These are phyloP conservation scores for Erysimum cheiri DNA, from an alignment of 441 rosid species.

Conservation along the genomic window DNA sequence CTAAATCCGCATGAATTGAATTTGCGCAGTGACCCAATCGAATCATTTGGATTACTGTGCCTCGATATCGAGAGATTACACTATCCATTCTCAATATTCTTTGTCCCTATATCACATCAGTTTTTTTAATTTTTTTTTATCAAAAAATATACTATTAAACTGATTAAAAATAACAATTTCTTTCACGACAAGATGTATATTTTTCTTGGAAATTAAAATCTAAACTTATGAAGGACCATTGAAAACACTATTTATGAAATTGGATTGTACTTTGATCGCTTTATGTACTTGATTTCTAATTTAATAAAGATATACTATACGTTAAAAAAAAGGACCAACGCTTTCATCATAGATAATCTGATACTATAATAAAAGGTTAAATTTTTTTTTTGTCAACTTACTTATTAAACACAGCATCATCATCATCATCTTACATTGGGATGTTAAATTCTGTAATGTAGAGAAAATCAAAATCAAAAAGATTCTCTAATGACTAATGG, in stretches of 20 bases:
- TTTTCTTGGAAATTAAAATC: too few relatives aligned
- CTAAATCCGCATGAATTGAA: conserved; percentile 43
- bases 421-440: conserved; percentile 16
- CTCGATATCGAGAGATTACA: conserved; percentile 33
- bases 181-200: not conserved
- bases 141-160: too few relatives aligned
- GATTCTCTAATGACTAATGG: conserved; percentile 16
- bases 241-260: too few relatives aligned
- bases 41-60: conserved; percentile 36
- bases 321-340: too few relatives aligned
- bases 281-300: too few relatives aligned
- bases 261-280: too few relatives aligned
- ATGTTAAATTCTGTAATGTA: conserved; percentile 21
- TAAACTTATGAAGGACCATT: too few relatives aligned
- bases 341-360: not conserved
- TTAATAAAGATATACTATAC: too few relatives aligned
- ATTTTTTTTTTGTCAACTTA: not conserved
- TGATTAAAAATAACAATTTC: not conserved
- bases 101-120: not conserved
- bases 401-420: not conserved
- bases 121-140: too few relatives aligned
- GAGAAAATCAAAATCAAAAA: conserved; percentile 5
- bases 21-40: conserved; percentile 30
- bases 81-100: conserved; percentile 14
- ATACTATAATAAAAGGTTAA: not conserved